Conservation (phyloP, 371 early-diverging fungal species). For the Lichtheimia ornata region DNA sequence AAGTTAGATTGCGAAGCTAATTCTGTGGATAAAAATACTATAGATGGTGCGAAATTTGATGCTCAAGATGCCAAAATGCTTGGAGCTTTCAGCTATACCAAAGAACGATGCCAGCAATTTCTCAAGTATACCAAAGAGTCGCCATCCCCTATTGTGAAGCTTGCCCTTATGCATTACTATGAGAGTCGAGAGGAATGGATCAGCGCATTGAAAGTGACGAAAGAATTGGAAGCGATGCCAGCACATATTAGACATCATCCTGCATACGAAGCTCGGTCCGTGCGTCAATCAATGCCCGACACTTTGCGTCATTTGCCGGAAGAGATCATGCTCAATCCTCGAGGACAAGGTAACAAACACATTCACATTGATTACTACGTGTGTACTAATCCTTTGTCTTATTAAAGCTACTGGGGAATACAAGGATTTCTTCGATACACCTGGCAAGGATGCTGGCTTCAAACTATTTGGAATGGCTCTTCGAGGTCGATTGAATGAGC, state of each 20-base stretch:
- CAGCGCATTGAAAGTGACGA: not conserved
- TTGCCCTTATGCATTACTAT: not conserved
- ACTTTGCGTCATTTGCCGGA: not conserved
- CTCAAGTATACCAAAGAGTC: not conserved
- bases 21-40: no score
- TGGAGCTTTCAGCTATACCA: not conserved
- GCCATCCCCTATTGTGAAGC: not conserved
- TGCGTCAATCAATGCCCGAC: not conserved
- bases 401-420: not conserved
- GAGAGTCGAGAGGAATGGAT: not conserved
- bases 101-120: not conserved
- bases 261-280: not conserved
- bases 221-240: not conserved
- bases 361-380: not conserved
- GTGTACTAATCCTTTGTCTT: not conserved
- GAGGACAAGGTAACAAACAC: not conserved
- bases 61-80: not conserved
- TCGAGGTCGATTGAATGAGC: not conserved
- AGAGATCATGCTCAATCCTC: not conserved
- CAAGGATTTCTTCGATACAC: not conserved
- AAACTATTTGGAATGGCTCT: not conserved
- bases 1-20: not conserved
- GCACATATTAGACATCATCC: not conserved
- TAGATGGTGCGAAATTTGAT: not conserved
- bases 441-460: not conserved